Evolutionary conservation across 106 monocot genomes (phyloP).

Genomic region (Allium fistulosum): DNA sequence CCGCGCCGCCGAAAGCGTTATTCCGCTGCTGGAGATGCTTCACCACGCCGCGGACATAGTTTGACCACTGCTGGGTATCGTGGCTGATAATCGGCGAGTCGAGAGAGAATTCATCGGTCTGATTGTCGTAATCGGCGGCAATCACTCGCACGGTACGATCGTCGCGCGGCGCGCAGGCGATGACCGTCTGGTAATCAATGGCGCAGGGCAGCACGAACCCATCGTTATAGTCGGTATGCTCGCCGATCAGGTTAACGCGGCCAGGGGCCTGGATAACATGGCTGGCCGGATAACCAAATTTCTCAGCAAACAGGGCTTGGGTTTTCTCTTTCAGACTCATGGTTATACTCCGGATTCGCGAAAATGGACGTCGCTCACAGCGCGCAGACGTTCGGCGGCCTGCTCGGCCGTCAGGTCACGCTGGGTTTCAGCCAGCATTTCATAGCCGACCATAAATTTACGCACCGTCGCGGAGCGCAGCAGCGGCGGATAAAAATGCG

Average conservation of each 20-base stretch:
- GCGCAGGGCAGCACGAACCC: background rate
- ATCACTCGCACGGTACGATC: background rate
- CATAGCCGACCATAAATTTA: background rate
- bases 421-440: background rate
- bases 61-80: background rate
- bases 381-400: background rate
- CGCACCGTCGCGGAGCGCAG: background rate
- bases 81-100: background rate
- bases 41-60: background rate
- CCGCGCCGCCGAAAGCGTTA: conserved; percentile 1
- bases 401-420: background rate
- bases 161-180: background rate
- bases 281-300: too few relatives aligned
- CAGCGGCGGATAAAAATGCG: background rate
- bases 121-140: background rate
- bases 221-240: background rate
- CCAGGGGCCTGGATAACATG: too few relatives aligned
- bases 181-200: background rate
- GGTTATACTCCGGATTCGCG: background rate
- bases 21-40: background rate
- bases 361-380: background rate
- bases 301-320: too few relatives aligned
- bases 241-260: background rate
- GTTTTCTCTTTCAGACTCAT: background rate
- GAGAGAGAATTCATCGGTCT: background rate